Evolutionary conservation across 2,329 filamentous ascomycete genomes (phyloP), one percentile per base, ranked within the genome.

Genomic region (Penicillium hesseltinei): DNA sequence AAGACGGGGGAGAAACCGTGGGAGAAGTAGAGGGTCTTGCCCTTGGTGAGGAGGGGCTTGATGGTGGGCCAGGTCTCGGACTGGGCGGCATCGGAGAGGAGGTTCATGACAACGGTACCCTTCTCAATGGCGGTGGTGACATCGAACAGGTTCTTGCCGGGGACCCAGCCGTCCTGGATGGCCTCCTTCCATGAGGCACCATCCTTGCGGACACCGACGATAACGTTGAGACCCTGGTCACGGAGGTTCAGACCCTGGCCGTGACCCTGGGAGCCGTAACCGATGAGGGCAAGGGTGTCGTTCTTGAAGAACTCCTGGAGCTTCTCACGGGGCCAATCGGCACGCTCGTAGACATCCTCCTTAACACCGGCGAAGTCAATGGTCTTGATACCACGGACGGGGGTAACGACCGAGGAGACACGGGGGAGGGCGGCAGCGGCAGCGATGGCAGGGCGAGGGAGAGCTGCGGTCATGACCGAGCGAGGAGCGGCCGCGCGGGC

Each of bases 21-120:
- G 70, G 94, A 97, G 87, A 99, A 99, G 89, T 99, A 99, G 71
- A 99, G 91, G 61, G 94, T 99, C 93, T 99, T 99, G 84, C 91
- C 94, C 90, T 97, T 93, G 80, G 89, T 92, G 74, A 99, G 84
- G 82, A 96, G 90, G 75, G 94, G 94, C 89, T 97, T 97, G 82
- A 99, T 94, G 71, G 87, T 83, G 73, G 94, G 92, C 94, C 94
- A 99, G 65, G 94, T 99, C 89, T 97, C 94, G 73, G 87, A 92
- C 87, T 99, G 94, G 71, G 94, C 94, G 72, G 94, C 94, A 78
- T 99, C 94, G 77, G 87, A 91, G 80, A 99, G 91, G 70, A 99
- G 85, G 88, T 99, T 99, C 94, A 99, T 99, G 86, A 99, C 78
- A 78, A 97, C 91, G 80, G 92, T 92, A 76, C 93, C 91, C 79